Percentiles rank a stretch among this genome's conserved stretches.
Conservation (phyloP, 2,329 filamentous ascomycete species). For the Parastagonospora nodorum region DNA sequence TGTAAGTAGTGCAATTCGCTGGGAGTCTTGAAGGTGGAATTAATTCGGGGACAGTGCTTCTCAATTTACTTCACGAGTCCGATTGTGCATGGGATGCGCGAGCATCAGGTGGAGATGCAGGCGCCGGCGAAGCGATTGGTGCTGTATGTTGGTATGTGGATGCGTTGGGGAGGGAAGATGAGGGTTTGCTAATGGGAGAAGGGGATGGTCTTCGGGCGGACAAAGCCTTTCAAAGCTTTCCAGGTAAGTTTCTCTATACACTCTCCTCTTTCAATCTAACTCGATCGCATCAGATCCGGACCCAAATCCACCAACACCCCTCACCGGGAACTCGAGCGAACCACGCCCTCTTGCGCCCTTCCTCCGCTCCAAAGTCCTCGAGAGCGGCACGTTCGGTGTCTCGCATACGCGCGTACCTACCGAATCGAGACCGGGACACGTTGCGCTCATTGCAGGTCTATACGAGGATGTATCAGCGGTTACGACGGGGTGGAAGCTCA, state of each 20-base stretch:
- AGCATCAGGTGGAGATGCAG: conserved; percentile 73
- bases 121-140: conserved; percentile 89
- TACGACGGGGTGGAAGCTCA: conserved; percentile 97
- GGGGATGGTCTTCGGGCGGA: conserved; percentile 94
- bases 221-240: conserved; percentile 94
- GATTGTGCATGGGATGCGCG: conserved; percentile 92
- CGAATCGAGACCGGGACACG: conserved; percentile 93
- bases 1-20: conserved; percentile 7
- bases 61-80: conserved; percentile 99
- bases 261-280: no score
- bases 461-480: conserved; percentile 99
- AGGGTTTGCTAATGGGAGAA: conserved; percentile 15
- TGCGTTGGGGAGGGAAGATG: background rate
- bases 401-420: conserved; percentile 97
- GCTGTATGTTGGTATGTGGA: conserved; percentile 77
- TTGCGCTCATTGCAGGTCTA: conserved; percentile 92
- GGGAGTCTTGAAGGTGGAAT: conserved; percentile 4
- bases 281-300: conserved; percentile 67
- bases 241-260: conserved; percentile 35
- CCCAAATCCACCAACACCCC: conserved; percentile 59
- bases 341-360: conserved; percentile 88
- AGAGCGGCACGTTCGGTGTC: conserved; percentile 93
- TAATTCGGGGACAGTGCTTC: conserved; percentile 72
- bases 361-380: conserved; percentile 83
- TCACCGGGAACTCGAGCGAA: conserved; percentile 64